Conservation (phyloP, 2,329 filamentous ascomycete genomes). For the Aplosporella prunicola region DNA sequence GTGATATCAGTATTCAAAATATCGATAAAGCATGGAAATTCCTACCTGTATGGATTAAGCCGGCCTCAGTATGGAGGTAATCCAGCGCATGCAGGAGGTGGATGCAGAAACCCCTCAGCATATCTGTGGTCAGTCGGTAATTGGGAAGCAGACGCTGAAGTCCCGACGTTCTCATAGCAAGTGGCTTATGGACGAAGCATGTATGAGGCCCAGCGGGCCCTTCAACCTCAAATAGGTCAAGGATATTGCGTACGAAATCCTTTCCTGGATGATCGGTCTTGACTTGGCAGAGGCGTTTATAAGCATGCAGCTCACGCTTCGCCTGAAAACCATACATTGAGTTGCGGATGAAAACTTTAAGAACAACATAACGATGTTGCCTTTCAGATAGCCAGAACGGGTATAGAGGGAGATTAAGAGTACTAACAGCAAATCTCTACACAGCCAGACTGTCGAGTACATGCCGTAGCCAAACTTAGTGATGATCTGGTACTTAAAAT, state of each 20-base stretch:
- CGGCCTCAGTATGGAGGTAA: slow-evolving; percentile 21
- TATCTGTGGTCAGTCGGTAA: slow-evolving; percentile 15
- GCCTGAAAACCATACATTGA: not conserved
- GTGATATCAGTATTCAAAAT: not conserved
- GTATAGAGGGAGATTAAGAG: not conserved
- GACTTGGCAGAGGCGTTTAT: slow-evolving; percentile 20
- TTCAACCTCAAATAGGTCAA: slow-evolving; percentile 27
- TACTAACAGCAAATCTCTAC: slow-evolving; percentile 10
- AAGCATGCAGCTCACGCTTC: slow-evolving; percentile 19
- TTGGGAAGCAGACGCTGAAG: slow-evolving; percentile 13
- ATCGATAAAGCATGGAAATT: not conserved
- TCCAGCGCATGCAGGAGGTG: slow-evolving; percentile 19
- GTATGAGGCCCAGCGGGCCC: slow-evolving; percentile 22
- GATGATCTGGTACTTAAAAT: slow-evolving; percentile 13
- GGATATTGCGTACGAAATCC: slow-evolving; percentile 21
- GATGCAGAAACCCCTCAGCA: slow-evolving; percentile 18
- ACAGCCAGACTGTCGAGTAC: slow-evolving; percentile 15
- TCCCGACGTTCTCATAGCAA: slow-evolving; percentile 20
- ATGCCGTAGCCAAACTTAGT: slow-evolving; percentile 12
- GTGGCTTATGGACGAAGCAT: slow-evolving; percentile 29
- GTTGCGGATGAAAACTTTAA: slow-evolving; percentile 4
- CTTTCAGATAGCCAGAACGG: slow-evolving; percentile 10
- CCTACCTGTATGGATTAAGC: slow-evolving; percentile 22
- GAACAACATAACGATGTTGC: slow-evolving; percentile 2
- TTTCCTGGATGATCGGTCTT: slow-evolving; percentile 22